Evolutionary conservation across 2,329 filamentous ascomycete genomes (phyloP), one percentile per base, ranked within the genome.

Genomic region (Elsinoe australis): DNA sequence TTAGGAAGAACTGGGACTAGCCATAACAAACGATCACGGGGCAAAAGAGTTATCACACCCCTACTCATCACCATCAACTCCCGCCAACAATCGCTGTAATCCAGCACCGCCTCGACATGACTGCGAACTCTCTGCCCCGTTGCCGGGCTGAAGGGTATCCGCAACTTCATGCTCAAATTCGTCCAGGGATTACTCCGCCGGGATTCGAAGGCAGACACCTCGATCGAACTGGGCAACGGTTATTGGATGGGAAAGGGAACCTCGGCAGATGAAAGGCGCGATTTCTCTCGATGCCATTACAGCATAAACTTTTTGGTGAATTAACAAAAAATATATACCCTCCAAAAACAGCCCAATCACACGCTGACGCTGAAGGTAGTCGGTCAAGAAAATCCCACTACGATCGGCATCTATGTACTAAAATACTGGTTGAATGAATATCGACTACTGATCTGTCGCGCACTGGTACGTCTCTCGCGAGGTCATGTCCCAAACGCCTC

Each of bases 171-270:
- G 24, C 45, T 48, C 45, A 22, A 48, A 39, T 48, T 31, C 32
- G 14, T 38, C 45, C 33, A 29, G 45, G 33, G 45, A 48, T 39
- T 48, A 38, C 45, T 48, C 45, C 33, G 34, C 45, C 45, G 33
- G 45, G 45, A 48, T 39, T 48, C 45, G 45, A 48, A 48, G 39
- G 44, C 34, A 19, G 45, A 48, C 45, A 48, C 45, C 21, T 9
- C n/a, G 45, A 36, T 48, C 45, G 45, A 39, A 38, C 45, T 48
- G 45, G 45, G 45, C 45, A 48, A 48, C 45, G 17, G 12, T 39
- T 29, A 22, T 15, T 28, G 34, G 45, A 48, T 17, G 32, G 22
- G 45, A 39, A 48, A 48, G 34, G 34, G 45, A 31, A 36, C 17
- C 45, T 36, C 18, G 36, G 45, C 32, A 19, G 10, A 14, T 31